Percentiles rank a stretch among this genome's conserved stretches.
Conservation (phyloP, 164 flowering plant species). For the Magnolia kwangsiensis region DNA sequence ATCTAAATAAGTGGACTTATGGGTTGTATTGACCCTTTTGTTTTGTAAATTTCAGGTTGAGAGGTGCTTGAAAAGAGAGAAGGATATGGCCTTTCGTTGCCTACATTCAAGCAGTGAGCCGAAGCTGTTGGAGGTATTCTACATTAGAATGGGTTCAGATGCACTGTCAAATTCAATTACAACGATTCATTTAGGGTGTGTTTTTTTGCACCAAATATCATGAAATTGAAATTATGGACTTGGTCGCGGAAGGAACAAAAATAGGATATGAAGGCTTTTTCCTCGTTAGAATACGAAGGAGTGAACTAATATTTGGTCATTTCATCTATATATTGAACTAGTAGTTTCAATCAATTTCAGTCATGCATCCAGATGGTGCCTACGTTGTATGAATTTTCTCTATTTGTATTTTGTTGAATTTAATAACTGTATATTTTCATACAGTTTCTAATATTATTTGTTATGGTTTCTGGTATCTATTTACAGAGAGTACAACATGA, state of each 20-base stretch:
- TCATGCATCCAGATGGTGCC: neutral
- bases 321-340: neutral
- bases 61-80: constrained; percentile 48
- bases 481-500: constrained; percentile 29
- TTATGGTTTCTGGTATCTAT: neutral
- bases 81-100: constrained; percentile 46
- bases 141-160: neutral
- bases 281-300: neutral
- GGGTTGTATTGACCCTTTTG: neutral
- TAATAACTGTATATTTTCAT: neutral
- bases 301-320: too few relatives aligned
- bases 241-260: neutral
- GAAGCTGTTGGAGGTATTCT: neutral
- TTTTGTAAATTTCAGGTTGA: constrained; percentile 29
- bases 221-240: too few relatives aligned
- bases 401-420: too few relatives aligned
- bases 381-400: neutral
- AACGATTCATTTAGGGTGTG: neutral
- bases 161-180: neutral
- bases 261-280: neutral
- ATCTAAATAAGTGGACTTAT: neutral
- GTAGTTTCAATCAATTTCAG: neutral
- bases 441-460: neutral
- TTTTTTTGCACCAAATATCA: neutral
- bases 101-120: constrained; percentile 41